Evolutionary conservation across 208 protist species (phyloP).

Genomic region (Trypanosoma lewisi): DNA sequence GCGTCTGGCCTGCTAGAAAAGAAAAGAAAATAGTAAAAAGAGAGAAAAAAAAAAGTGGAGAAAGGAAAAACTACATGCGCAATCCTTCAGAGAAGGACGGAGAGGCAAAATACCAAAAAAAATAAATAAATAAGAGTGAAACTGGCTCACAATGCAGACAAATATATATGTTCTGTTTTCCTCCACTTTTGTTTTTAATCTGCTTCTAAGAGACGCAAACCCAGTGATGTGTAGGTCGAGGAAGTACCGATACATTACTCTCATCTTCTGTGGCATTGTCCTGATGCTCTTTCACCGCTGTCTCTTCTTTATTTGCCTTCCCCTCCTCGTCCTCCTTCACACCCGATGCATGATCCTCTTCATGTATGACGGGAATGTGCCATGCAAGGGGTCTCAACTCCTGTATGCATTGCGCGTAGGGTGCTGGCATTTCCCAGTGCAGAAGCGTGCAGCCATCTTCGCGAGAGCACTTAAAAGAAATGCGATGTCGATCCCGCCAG

Average conservation of each 20-base stretch:
- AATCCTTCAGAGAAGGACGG: too few species aligned
- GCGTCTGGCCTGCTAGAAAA: not conserved
- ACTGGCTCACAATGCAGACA: not conserved
- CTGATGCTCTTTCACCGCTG: not conserved
- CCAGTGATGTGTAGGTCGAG: not conserved
- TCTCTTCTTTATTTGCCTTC: not conserved
- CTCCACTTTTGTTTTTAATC: not conserved
- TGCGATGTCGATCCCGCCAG: slow-evolving; percentile 38
- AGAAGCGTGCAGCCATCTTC: slow-evolving; percentile 35
- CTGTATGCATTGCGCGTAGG: slow-evolving; percentile 59
- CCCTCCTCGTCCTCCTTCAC: slow-evolving; percentile 2
- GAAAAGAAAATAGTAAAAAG: not conserved
- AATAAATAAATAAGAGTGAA: not conserved
- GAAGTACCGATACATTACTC: not conserved
- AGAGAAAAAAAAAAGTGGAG: slow-evolving; percentile 1
- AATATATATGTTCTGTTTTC: not conserved
- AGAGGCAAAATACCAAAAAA: not conserved
- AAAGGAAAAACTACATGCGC: not conserved
- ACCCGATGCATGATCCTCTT: not conserved
- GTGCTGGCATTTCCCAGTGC: slow-evolving; percentile 40
- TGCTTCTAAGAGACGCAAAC: not conserved
- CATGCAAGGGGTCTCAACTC: slow-evolving; percentile 16
- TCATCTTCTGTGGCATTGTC: too few species aligned
- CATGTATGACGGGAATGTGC: slow-evolving; percentile 24
- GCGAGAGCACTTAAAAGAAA: slow-evolving; percentile 48